Evolutionary conservation across 2,329 filamentous ascomycete species (phyloP).

Genomic region (Alternaria postmessia): DNA sequence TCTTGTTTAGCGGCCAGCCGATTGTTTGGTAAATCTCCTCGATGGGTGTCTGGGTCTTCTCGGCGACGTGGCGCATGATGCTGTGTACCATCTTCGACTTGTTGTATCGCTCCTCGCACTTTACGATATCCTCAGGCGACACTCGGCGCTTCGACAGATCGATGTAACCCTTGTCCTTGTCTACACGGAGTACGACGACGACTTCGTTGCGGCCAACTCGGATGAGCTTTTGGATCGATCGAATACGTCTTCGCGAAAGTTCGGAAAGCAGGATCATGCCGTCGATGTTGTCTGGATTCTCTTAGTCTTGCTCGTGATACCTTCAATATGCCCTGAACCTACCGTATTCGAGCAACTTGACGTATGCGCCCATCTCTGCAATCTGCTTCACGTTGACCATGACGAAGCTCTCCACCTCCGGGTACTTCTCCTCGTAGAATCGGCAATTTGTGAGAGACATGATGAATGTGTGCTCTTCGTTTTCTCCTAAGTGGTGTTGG

Average conservation of each 20-base stretch:
- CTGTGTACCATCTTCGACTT: slow-evolving; percentile 99
- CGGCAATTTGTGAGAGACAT: slow-evolving; percentile 97
- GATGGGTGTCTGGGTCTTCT: slow-evolving; percentile 95
- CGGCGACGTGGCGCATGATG: slow-evolving; percentile 97
- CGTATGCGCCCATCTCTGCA: slow-evolving; percentile 99
- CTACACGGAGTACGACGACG: slow-evolving; percentile 96
- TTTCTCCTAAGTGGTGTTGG: slow-evolving; percentile 14
- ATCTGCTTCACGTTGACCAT: slow-evolving; percentile 99
- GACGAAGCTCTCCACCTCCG: slow-evolving; percentile 99
- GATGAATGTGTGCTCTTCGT: slow-evolving; percentile 52
- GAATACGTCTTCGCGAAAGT: slow-evolving; percentile 95
- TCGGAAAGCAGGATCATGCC: slow-evolving; percentile 99
- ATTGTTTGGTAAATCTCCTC: slow-evolving; percentile 93
- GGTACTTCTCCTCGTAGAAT: slow-evolving; percentile 97
- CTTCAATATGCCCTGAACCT: slow-evolving; percentile 4
- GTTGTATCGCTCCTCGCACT: slow-evolving; percentile 99
- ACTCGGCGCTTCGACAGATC: slow-evolving; percentile 98
- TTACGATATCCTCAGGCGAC: slow-evolving; percentile 95
- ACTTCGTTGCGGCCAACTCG: slow-evolving; percentile 98
- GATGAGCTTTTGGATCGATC: slow-evolving; percentile 98
- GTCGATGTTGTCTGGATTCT: slow-evolving; percentile 83
- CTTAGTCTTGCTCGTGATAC: slow-evolving; percentile 12
- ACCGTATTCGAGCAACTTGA: slow-evolving; percentile 95
- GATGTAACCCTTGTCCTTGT: slow-evolving; percentile 99
- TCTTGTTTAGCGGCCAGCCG: slow-evolving; percentile 96